These are phyloP conservation scores for Inosperma sp. DNA, from an alignment of 768 basidiomycete species.

Conservation along the genomic window DNA sequence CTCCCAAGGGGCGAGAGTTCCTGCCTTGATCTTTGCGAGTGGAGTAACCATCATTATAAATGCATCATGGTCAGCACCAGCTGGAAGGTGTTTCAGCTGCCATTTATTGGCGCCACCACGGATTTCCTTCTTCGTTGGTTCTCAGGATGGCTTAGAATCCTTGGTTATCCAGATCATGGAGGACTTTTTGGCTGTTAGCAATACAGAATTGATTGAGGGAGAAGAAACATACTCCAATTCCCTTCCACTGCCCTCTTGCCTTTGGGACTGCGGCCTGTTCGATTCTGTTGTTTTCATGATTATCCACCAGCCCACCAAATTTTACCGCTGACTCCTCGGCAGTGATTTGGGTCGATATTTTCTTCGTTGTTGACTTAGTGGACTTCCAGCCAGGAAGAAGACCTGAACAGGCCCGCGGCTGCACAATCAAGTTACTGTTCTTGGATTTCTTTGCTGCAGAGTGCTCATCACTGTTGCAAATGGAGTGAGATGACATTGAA, in stretches of 20 bases:
- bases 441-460: not conserved
- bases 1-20: too few relatives aligned
- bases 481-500: too few relatives aligned
- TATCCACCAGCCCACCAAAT: constrained; percentile 4
- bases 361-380: not conserved
- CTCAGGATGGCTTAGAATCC: not conserved
- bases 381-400: not conserved
- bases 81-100: constrained; percentile 15
- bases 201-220: not conserved
- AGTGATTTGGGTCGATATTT: not conserved
- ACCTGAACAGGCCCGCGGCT: not conserved
- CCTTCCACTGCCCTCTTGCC: not conserved
- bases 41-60: too few relatives aligned
- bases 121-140: constrained; percentile 8
- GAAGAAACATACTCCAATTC: not conserved
- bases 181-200: not conserved
- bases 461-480: not conserved
- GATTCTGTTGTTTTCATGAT: constrained; percentile 7
- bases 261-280: not conserved
- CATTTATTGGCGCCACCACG: constrained; percentile 16
- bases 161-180: constrained; percentile 6
- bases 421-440: not conserved
- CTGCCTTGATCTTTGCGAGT: too few relatives aligned
- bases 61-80: not conserved
- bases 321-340: constrained; percentile 11